A percentile compares a stretch with the other conserved stretches of the same genome.
These are phyloP conservation scores for Penicillium paradoxum DNA, from an alignment of 495 filamentous ascomycete species.

Conservation along the genomic window DNA sequence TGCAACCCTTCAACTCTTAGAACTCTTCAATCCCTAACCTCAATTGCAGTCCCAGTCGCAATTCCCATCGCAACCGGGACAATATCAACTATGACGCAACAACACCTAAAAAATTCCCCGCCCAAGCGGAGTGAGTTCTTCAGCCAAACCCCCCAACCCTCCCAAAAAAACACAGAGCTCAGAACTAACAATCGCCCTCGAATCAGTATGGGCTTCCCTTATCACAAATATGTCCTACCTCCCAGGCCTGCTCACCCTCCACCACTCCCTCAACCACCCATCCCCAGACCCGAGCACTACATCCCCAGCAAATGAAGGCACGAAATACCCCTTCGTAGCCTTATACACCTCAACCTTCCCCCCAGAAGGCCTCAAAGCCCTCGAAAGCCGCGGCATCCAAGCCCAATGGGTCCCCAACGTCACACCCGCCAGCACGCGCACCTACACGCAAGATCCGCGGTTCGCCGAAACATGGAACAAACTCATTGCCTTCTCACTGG, in stretches of 20 bases:
- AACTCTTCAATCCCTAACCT: neutral
- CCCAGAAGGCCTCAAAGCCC: constrained; percentile 16
- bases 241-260: constrained; percentile 28
- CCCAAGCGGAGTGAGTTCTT: constrained; percentile 8
- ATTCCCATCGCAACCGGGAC: neutral
- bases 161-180: neutral
- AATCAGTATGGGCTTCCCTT: constrained; percentile 25
- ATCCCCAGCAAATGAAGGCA: neutral
- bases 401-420: constrained; percentile 17
- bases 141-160: neutral
- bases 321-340: constrained; percentile 26
- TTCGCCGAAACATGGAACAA: constrained; percentile 85
- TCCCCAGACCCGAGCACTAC: constrained; percentile 6
- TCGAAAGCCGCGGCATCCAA: constrained; percentile 19
- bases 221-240: constrained; percentile 30
- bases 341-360: constrained; percentile 28
- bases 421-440: constrained; percentile 8
- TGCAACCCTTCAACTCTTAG: neutral
- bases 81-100: constrained; percentile 1
- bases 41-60: neutral
- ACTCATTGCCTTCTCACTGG: constrained; percentile 63
- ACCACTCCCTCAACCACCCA: constrained; percentile 21
- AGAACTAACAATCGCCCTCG: constrained; percentile 4
- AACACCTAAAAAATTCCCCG: constrained; percentile 12
- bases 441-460: constrained; percentile 53